Base-by-base conservation (phyloP, 192 early-diverging fungal genomes). In the Rhizophagus clarus region DNA sequence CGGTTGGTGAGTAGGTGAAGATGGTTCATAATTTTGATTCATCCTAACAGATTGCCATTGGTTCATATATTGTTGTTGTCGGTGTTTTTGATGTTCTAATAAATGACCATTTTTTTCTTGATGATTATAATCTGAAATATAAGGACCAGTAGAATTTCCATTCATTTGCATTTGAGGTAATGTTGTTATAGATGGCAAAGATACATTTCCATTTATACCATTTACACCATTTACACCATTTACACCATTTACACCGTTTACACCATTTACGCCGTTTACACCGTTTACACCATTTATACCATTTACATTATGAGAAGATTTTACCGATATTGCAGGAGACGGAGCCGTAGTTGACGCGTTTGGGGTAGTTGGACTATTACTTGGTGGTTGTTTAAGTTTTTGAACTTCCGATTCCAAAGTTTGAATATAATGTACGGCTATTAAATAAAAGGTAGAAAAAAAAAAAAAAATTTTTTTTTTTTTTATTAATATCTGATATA, bases 361-460 rank as follows among this genome's bases (percentile, higher is more conserved):
- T 69, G 67, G 34, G 20, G 67, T 37, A 7, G 67, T 37, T 69
- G 67, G 32, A 22, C 17, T 22, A 37, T 22, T 40, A 37, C 3
- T 22, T 20, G 72, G 24, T 20, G 72, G 24, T 73, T 28, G 26
- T 49, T 73, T 73, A 12, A 73, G 24, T 32, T 73, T 73, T 12
- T 22, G n/a, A 49, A 73, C n/a, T 60, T 73, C 42, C 12, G 37
- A 11, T 73, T 73, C 72, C 4, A 73, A 15, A 1, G 72, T 9
- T n/a, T 73, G 72, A 28, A 73, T 73, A 34, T 73, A 73, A 31
- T 73, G 72, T 8, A 49, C 72, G 7, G 72, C 72, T 73, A 56
- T 15, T 31, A 56, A 12, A 56, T 20, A 24, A 73, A 32, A 49
- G 28, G 8, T 28, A 31, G 7, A 73, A 29, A 31, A 29, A 56